Conservation (phyloP, 257 asterid genomes). For the Anisodus tanguticus region DNA sequence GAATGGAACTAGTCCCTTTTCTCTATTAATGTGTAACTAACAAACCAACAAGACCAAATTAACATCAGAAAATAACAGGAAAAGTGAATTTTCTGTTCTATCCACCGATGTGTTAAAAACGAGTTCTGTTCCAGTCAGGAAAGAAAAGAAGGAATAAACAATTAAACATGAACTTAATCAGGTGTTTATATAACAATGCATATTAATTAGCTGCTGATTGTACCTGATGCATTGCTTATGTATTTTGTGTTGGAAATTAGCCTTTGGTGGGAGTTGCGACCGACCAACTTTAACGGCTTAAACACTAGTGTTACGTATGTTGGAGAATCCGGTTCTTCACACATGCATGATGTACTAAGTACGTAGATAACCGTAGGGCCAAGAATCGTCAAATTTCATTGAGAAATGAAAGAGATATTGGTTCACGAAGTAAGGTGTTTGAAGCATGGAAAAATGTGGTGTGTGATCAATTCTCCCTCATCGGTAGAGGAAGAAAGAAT, state of each 20-base stretch:
- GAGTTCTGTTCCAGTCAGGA: not conserved
- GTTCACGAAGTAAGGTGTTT: no score
- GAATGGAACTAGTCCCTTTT: not conserved
- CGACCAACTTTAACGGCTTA: no score
- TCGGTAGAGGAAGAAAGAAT: no score
- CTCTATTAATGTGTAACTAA: not conserved
- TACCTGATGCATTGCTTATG: conserved; percentile 97
- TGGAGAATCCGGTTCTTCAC: no score
- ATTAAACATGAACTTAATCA: not conserved
- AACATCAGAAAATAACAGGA: not conserved
- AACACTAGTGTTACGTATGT: no score
- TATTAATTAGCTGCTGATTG: not conserved
- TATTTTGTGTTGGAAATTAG: conserved; percentile 91
- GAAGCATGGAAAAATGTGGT: no score
- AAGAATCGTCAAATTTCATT: no score
- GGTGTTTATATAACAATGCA: conserved; percentile 3
- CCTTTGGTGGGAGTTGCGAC: no score
- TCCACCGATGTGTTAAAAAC: not conserved
- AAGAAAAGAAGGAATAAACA: not conserved
- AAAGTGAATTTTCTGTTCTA: not conserved
- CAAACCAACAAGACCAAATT: not conserved
- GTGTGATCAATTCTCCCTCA: no score
- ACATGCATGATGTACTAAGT: no score
- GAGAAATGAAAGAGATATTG: no score
- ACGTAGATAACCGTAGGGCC: no score